Conservation (phyloP, 1,284 basidiomycete genomes). For the Trametes sp. region DNA sequence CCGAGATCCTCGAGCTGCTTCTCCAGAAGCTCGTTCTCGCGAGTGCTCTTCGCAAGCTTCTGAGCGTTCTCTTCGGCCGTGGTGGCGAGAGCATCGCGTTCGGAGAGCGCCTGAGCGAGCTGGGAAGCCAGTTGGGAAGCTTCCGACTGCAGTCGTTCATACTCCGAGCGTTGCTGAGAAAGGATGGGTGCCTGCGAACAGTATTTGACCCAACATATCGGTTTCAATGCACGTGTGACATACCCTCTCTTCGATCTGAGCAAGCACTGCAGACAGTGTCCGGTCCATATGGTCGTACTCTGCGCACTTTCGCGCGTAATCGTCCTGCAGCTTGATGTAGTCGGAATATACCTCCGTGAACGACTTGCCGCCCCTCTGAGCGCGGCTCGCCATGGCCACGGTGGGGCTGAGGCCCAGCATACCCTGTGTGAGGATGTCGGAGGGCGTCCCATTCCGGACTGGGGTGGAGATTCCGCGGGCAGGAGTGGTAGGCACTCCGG, state of each 20-base stretch:
- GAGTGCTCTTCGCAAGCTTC: slow-evolving; percentile 64
- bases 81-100: slow-evolving; percentile 64
- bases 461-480: slow-evolving; percentile 51
- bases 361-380: slow-evolving; percentile 82
- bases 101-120: slow-evolving; percentile 74
- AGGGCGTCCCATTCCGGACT: slow-evolving; percentile 49
- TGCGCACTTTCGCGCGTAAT: slow-evolving; percentile 76
- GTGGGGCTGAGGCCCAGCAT: slow-evolving; percentile 82
- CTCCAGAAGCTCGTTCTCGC: slow-evolving; percentile 79
- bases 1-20: slow-evolving; percentile 87
- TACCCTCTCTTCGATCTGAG: slow-evolving; percentile 90
- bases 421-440: slow-evolving; percentile 54
- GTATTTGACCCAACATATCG: slow-evolving; percentile 6
- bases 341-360: slow-evolving; percentile 94
- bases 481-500: slow-evolving; percentile 44
- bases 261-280: slow-evolving; percentile 74
- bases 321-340: slow-evolving; percentile 85
- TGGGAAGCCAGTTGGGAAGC: slow-evolving; percentile 83
- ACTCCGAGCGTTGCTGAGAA: slow-evolving; percentile 86
- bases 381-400: slow-evolving; percentile 81
- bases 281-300: slow-evolving; percentile 87
- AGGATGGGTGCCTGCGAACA: slow-evolving; percentile 80
- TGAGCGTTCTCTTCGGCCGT: slow-evolving; percentile 65
- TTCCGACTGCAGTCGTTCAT: slow-evolving; percentile 81
- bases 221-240: slow-evolving; percentile 38